phyloP scores from a whole-genome alignment of 345 rosid species.

The Raphanus raphanistrum region DNA sequence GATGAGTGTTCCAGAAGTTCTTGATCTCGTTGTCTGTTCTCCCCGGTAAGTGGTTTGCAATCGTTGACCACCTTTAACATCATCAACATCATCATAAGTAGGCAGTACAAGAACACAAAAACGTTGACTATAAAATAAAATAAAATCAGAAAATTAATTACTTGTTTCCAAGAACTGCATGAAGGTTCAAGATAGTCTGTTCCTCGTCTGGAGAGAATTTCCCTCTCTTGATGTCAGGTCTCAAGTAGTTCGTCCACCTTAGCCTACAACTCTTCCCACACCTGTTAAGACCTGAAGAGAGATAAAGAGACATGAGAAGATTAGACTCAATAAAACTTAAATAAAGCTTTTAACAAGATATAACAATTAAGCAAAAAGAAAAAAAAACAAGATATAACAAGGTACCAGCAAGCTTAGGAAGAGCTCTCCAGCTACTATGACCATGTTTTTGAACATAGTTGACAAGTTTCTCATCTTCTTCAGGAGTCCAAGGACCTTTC shows the following conservation, averaged over 20 bases:
- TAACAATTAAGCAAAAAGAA: no score
- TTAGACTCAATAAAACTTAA: background rate
- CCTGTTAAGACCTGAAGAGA: slow-evolving; percentile 59
- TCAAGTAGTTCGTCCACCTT: slow-evolving; percentile 81
- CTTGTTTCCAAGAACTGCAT: slow-evolving; percentile 84
- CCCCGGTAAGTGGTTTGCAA: slow-evolving; percentile 72
- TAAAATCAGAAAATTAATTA: slow-evolving; percentile 40
- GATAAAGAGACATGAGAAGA: background rate
- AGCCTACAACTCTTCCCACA: slow-evolving; percentile 88
- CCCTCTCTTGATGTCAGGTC: slow-evolving; percentile 90
- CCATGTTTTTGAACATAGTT: slow-evolving; percentile 65
- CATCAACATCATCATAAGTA: slow-evolving; percentile 13
- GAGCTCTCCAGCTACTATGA: slow-evolving; percentile 94
- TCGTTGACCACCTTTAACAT: slow-evolving; percentile 71
- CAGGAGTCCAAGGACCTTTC: slow-evolving; percentile 94
- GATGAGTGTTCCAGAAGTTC: slow-evolving; percentile 81
- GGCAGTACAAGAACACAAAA: slow-evolving; percentile 1
- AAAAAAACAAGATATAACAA: background rate
- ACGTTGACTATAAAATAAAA: slow-evolving; percentile 23
- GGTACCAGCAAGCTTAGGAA: slow-evolving; percentile 76
- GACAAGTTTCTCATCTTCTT: slow-evolving; percentile 73
- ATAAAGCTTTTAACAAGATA: background rate
- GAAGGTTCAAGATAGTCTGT: slow-evolving; percentile 74
- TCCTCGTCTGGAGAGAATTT: slow-evolving; percentile 79
- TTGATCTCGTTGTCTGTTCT: slow-evolving; percentile 78